A percentile compares a stretch with the other conserved stretches of the same genome.
phyloP scores from a whole-genome alignment of 2,329 filamentous ascomycete genomes.

The Scortechinia acanthostroma region DNA sequence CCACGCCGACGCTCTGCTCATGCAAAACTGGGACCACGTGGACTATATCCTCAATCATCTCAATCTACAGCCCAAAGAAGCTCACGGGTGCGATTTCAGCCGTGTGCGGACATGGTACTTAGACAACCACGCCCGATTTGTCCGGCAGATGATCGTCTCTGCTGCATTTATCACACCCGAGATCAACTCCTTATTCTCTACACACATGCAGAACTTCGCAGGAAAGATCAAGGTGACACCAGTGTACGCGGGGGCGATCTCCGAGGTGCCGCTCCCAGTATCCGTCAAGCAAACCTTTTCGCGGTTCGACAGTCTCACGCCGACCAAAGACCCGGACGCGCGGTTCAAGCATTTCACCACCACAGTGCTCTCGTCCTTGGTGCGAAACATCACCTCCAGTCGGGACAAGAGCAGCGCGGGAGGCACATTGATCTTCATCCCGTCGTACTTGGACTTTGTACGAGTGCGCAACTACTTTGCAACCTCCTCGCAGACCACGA shows the following conservation, averaged over 20 bases:
- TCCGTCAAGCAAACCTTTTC: slow-evolving; percentile 77
- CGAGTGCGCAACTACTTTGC: slow-evolving; percentile 88
- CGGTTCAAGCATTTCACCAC: slow-evolving; percentile 87
- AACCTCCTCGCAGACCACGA: slow-evolving; percentile 48
- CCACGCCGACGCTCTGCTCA: slow-evolving; percentile 84
- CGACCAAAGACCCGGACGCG: slow-evolving; percentile 73
- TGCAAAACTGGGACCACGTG: slow-evolving; percentile 98
- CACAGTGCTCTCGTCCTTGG: slow-evolving; percentile 69
- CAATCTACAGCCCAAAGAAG: slow-evolving; percentile 81
- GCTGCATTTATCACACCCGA: slow-evolving; percentile 83
- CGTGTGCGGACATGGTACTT: slow-evolving; percentile 87
- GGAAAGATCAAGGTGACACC: slow-evolving; percentile 72
- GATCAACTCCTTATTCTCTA: slow-evolving; percentile 71
- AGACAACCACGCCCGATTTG: slow-evolving; percentile 72
- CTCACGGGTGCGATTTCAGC: slow-evolving; percentile 88
- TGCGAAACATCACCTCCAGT: slow-evolving; percentile 46
- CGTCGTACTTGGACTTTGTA: slow-evolving; percentile 91
- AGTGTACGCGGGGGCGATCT: slow-evolving; percentile 63
- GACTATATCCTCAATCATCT: slow-evolving; percentile 86
- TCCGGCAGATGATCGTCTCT: slow-evolving; percentile 79
- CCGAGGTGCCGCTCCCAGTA: slow-evolving; percentile 61
- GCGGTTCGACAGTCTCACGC: slow-evolving; percentile 67
- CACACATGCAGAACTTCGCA: slow-evolving; percentile 71
- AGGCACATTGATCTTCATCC: slow-evolving; percentile 82
- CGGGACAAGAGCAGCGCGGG: slow-evolving; percentile 34